Base-by-base conservation (phyloP, 495 filamentous ascomycete species). In the Ramalina peruviana region DNA sequence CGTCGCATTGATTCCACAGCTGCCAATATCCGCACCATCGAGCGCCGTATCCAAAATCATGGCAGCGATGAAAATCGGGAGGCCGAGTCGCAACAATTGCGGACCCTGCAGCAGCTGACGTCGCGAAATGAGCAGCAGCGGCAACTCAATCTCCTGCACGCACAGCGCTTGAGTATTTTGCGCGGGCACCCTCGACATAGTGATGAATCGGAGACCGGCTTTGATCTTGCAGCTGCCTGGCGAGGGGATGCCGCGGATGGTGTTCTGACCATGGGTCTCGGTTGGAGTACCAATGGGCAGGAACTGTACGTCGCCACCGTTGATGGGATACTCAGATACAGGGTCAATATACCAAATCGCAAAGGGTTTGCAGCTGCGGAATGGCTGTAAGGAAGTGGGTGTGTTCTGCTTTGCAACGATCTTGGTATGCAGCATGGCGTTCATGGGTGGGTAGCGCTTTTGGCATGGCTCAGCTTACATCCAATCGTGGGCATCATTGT, bases 281-380 rank as follows among this genome's bases (percentile, higher is more conserved):
- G 75, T 9, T 87, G 83, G 81, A 82, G 80, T 48, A 70, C 72
- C 13, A 76, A 87, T 58, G 84, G 84, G 6, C 72, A 75, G 58
- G 72, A 68, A 40, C 57, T 89, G 85, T 88, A 69, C 72, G 84
- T 27, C n/a, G 41, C 45, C 51, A 47, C 65, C 25, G 46, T 45
- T 48, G 27, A n/a, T 47, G 85, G 85, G 17, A 82, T 89, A 16
- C 81, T 84, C 51, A 81, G 88, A 62, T 84, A 79, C 53, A 71
- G 72, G 20, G 68, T 88, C 49, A 82, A 89, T 58, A 59, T 79
- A 19, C 60, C 71, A n/a, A 73, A 76, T 44, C 72, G 83, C 50
- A 83, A 78, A 62, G 70, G 74, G 5, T 83, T 79, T 57, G 82
- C 83, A 23, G 71, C 71, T 30, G 66, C 83, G 38, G 65, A 67